Evolutionary conservation across 2,329 filamentous ascomycete species (phyloP), one percentile per base, ranked within the genome.

Genomic region (Zymoseptoria pseudotritici): DNA sequence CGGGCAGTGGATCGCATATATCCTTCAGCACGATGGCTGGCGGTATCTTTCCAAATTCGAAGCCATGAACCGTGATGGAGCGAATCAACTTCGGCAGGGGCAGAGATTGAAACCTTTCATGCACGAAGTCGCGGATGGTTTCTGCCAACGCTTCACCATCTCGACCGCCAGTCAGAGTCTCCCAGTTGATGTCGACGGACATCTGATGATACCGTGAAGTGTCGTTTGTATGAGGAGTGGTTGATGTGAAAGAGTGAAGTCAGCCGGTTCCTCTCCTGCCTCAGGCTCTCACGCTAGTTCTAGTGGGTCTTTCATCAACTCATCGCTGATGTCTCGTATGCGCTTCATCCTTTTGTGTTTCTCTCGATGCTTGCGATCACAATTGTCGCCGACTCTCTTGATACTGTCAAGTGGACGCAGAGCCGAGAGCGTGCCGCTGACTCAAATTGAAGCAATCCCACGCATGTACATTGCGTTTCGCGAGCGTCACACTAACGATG

Each of bases 121-220:
- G 91, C 69, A 99, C 89, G 77, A 99, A 99, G 70, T 87, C 86
- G 66, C 93, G 89, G 75, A 99, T 96, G 64, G 83, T 84, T 72
- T 91, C 88, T 54, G 93, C 91, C 62, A 97, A 86, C 57, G 85
- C 89, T 65, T 86, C 83, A 58, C 94, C 93, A 75, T 97, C 93
- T 54, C 91, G 85, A 26, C 94, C 94, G 63, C 86, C 87, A 21
- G 93, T 97, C 72, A 97, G 84, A 63, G 88, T 89, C 71, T 94
- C 88, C 94, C 94, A 99, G 77, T 96, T 91, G 74, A 99, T 88
- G 72, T 97, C 92, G 79, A 99, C 93, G 68, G 94, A 97, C 94
- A 99, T 99, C 61, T 56, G 57, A 19, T 50, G 24, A 55, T 56
- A 49, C 17, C 46, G 42, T 26, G 58, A 22, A 13, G 29, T 55